Evolutionary conservation across 2,329 filamentous ascomycete genomes (phyloP).

Genomic region (Aspergillus sp.): DNA sequence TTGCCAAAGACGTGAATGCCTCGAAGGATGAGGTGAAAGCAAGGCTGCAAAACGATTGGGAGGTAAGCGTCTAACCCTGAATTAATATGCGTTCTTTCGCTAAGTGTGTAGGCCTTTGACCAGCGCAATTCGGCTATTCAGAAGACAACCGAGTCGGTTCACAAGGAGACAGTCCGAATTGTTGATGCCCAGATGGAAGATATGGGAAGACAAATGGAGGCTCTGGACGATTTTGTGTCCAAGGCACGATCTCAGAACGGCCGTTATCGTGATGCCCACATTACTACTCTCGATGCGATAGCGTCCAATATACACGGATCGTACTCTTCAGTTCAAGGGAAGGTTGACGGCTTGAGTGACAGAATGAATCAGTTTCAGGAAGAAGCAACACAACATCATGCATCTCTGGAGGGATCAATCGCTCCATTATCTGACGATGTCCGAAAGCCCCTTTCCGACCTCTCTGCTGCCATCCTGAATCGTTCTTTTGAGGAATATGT

Average conservation of each 20-base stretch:
- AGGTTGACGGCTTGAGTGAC: conserved; percentile 68
- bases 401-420: conserved; percentile 60
- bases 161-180: conserved; percentile 84
- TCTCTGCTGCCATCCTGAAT: conserved; percentile 67
- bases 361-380: conserved; percentile 68
- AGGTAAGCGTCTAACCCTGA: conserved; percentile 51
- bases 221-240: conserved; percentile 85
- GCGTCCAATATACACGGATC: conserved; percentile 69
- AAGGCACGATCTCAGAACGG: conserved; percentile 79
- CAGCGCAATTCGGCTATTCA: conserved; percentile 82
- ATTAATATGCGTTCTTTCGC: conserved; percentile 11
- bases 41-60: conserved; percentile 85
- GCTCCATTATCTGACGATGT: conserved; percentile 60
- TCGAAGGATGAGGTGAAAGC: conserved; percentile 77
- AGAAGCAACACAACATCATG: conserved; percentile 64
- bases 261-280: conserved; percentile 69
- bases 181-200: conserved; percentile 87
- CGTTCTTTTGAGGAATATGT: conserved; percentile 75
- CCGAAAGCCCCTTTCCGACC: conserved; percentile 66
- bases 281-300: conserved; percentile 64
- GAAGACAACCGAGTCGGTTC: conserved; percentile 78
- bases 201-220: conserved; percentile 83
- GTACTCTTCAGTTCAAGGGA: conserved; percentile 67
- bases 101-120: conserved; percentile 61
- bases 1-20: conserved; percentile 69